Conservation (phyloP, 2,329 filamentous ascomycete genomes). For the Clathrospora elynae region DNA sequence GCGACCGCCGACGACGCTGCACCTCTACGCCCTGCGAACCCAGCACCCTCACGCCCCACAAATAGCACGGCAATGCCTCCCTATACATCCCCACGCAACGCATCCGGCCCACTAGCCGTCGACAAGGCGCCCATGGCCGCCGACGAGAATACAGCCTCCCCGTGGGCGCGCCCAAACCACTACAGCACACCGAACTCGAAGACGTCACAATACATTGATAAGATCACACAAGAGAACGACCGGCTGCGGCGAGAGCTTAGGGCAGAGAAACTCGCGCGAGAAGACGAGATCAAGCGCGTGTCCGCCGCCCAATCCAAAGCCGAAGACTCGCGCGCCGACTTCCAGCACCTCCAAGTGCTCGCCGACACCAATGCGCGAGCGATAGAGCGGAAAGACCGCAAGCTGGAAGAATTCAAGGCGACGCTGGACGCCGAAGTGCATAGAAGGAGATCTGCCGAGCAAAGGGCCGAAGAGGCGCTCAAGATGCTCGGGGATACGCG, state of each 20-base stretch:
- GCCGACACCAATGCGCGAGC: conserved; percentile 73
- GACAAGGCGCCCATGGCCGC: conserved; percentile 33
- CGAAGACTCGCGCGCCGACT: conserved; percentile 69
- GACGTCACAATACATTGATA: conserved; percentile 65
- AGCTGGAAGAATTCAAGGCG: conserved; percentile 70
- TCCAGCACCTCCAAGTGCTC: conserved; percentile 71
- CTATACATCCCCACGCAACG: conserved; percentile 37
- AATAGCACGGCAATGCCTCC: conserved; percentile 33
- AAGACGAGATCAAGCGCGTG: conserved; percentile 72
- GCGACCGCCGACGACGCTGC: conserved; percentile 24
- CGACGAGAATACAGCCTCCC: conserved; percentile 26
- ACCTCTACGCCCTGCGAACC: conserved; percentile 20
- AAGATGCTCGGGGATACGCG: conserved; percentile 66
- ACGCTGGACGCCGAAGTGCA: conserved; percentile 68
- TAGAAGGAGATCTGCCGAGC: conserved; percentile 63
- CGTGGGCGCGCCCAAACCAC: conserved; percentile 39
- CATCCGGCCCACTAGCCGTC: conserved; percentile 40
- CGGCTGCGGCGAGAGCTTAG: conserved; percentile 70
- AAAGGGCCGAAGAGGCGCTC: conserved; percentile 66
- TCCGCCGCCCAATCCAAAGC: conserved; percentile 73
- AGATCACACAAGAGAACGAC: conserved; percentile 80
- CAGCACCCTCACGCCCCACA: conserved; percentile 18
- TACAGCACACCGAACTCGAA: conserved; percentile 42
- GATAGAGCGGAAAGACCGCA: conserved; percentile 73
- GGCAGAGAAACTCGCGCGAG: conserved; percentile 56